Evolutionary conservation across 2,329 filamentous ascomycete species (phyloP).

Genomic region (Daldinia sp.): DNA sequence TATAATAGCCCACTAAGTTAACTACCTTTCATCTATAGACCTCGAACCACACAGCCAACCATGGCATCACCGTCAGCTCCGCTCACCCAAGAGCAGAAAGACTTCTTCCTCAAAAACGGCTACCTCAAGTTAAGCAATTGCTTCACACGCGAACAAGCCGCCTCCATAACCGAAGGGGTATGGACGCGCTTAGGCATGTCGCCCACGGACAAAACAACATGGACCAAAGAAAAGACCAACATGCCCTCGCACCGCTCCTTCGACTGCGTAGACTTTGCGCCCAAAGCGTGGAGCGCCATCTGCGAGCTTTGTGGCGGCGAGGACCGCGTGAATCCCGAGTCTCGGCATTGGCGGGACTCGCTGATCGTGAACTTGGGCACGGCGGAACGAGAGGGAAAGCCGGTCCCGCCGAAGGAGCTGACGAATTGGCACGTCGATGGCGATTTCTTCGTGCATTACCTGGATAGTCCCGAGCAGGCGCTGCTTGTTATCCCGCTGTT

Average conservation of each 20-base stretch:
- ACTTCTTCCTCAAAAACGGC: conserved; percentile 63
- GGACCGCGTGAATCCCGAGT: conserved; percentile 57
- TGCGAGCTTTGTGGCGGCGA: conserved; percentile 72
- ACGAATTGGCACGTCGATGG: conserved; percentile 74
- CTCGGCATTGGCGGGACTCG: conserved; percentile 69
- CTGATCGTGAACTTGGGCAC: conserved; percentile 76
- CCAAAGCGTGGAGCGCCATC: conserved; percentile 72
- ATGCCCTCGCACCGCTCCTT: conserved; percentile 70
- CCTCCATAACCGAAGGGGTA: conserved; percentile 52
- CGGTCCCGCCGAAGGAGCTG: conserved; percentile 61
- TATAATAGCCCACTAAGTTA: neutral
- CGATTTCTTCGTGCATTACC: conserved; percentile 76
- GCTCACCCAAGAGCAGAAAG: conserved; percentile 45
- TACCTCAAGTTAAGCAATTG: conserved; percentile 62
- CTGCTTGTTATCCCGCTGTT: conserved; percentile 74
- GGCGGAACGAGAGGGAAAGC: conserved; percentile 58
- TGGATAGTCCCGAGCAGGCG: conserved; percentile 74
- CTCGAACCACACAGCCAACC: neutral
- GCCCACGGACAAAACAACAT: conserved; percentile 69
- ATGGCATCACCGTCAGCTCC: conserved; percentile 43
- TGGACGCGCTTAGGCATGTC: conserved; percentile 74
- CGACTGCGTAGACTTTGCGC: conserved; percentile 64
- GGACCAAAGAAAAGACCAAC: conserved; percentile 68
- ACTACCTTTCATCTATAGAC: neutral
- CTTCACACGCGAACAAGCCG: conserved; percentile 48